phyloP scores from a whole-genome alignment of 257 asterid species.

The Lycium ferocissimum region DNA sequence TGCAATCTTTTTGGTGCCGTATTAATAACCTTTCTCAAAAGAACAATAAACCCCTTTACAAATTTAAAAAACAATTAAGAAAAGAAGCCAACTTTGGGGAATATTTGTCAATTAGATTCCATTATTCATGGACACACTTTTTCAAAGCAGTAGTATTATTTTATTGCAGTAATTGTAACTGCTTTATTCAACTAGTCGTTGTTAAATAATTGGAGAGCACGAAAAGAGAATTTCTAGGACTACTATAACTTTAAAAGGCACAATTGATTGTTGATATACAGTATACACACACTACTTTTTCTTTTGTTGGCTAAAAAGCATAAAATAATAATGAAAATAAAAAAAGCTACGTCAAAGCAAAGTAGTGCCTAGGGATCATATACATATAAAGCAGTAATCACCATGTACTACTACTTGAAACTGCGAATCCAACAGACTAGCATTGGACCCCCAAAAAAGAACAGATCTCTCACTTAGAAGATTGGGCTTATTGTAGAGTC shows the following conservation, averaged over 20 bases:
- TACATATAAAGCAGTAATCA: background rate
- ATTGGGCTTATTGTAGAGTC: background rate
- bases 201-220: constrained; percentile 27
- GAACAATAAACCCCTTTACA: constrained; percentile 23
- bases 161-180: background rate
- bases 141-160: background rate
- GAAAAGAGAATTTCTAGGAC: constrained; percentile 35
- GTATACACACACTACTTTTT: constrained; percentile 31
- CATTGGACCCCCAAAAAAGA: constrained; percentile 17
- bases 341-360: constrained; percentile 34
- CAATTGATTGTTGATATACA: constrained; percentile 23
- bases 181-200: constrained; percentile 27
- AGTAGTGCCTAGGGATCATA: constrained; percentile 51
- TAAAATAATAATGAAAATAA: background rate
- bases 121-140: constrained; percentile 30
- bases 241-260: constrained; percentile 18
- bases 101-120: constrained; percentile 13
- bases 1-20: background rate
- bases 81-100: background rate
- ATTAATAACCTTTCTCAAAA: background rate
- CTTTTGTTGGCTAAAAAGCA: constrained; percentile 48
- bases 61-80: background rate
- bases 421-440: background rate
- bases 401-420: background rate
- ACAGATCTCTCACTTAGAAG: background rate